Base-by-base conservation (phyloP, 352 stramenopile species). In the Blastocystis sp. region DNA sequence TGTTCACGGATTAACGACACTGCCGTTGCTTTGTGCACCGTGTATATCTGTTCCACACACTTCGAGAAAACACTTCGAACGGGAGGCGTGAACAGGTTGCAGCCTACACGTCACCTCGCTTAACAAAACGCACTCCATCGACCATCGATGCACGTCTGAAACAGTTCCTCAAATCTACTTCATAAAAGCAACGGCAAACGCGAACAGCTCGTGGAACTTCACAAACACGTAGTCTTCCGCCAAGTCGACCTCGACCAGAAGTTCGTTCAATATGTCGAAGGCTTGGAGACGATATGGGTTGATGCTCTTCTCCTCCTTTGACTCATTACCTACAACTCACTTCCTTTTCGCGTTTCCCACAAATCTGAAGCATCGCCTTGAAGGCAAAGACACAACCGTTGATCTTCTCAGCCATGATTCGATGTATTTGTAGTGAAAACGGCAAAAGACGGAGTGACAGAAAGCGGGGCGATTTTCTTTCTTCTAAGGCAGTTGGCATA, bases 201-300 rank as follows among this genome's bases (percentile, higher is more conserved):
- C 3, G 3, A 17, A 84, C 74, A 69, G 52, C n/a, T 84, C 57
- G 21, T 45, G 21, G 57, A 84, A 84, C 48, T 84, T 84, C 4
- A n/a, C 21, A 69, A 84, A 84, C 9, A 84, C 74, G 34, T 66
- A 84, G 38, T 84, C 52, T 70, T 69, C 74, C 52, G 57, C 60
- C 3, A 57, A 62, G 24, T 28, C 52, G 21, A 84, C 28, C 17
- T 84, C 74, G 69, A 28, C 66, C 17, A 84, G 40, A 14, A 84
- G 54, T 40, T 84, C 74, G 48, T 84, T 84, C 61, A 84, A 48
- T 54, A 84, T 64, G 57, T 84, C 74, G 24, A 84, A 84, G n/a
- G 48, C 28, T 28, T 84, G 74, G 19, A 84, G 34, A 57, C 74
- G 74, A 68, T 69, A 84, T 21, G 74, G 74, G 59, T 84, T 84